Evolutionary conservation across 2,329 filamentous ascomycete genomes (phyloP), one percentile per base, ranked within the genome.

Genomic region (Clarireedia monteithiana): DNA sequence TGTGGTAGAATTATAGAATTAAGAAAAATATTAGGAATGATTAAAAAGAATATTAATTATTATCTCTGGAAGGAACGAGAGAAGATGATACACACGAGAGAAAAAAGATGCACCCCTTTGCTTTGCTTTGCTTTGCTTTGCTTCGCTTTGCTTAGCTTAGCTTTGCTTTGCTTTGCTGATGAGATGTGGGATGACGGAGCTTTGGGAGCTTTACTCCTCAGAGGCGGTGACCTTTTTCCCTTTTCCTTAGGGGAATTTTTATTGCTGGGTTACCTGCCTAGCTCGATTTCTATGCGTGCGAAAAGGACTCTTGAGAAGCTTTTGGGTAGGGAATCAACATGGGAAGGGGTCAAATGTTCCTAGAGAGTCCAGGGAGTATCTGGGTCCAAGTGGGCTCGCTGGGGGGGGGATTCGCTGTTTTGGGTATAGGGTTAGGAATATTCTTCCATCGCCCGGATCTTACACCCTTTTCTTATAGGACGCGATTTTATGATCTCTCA

Each of bases 191-290:
- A 40, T 40, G 38, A 40, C 38, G 14, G 38, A 40, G 17, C 38
- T 44, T 48, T 48, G 12, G 20, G 5, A 45, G 20, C 5, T 17
- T 39, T 23, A 23, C 38, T 38, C 7, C 27, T 48, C 48, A 53
- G 51, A 53, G 30, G 51, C 51, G 51, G 51, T 53, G 51, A 48
- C 51, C 45, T 46, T 38, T 48, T 40, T 48, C 44, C 44, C 34
- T 53, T 46, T n/a, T 30, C 39, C 34, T 40, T 53, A 42, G 51
- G 38, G 38, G 47, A 44, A 48, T 53, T 26, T 26, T 30, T 9
- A 48, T 40, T 40, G 17, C 38, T 40, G 17, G 38, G 38, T 40
- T 40, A n/a, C 14, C 10, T 17, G 4, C 17, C 38, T 40, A 39
- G 44, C 47, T 48, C 27, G 30, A 7, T 30, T 30, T 39, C 48